Evolutionary conservation across 352 stramenopile genomes (phyloP).

Genomic region (Phytophthora pseudosyringae): DNA sequence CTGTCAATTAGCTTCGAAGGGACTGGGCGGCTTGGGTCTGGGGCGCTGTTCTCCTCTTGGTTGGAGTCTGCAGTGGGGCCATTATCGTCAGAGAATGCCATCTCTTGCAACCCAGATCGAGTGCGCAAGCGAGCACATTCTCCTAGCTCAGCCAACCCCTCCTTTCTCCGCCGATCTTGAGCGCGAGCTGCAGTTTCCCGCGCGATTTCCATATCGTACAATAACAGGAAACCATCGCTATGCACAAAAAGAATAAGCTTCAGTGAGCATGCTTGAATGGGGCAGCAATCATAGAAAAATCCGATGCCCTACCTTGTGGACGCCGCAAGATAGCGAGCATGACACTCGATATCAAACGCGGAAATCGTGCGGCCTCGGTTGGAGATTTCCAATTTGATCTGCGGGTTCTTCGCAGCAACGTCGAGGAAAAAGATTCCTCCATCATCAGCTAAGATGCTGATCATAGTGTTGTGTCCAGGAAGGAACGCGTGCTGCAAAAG

Average conservation of each 20-base stretch:
- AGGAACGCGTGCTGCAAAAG: constrained; percentile 68
- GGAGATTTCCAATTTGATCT: constrained; percentile 79
- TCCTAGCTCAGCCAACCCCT: constrained; percentile 54
- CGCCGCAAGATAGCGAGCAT: constrained; percentile 72
- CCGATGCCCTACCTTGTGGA: constrained; percentile 56
- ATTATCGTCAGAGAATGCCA: constrained; percentile 11
- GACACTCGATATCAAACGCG: constrained; percentile 72
- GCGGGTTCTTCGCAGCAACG: constrained; percentile 65
- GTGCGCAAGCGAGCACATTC: constrained; percentile 45
- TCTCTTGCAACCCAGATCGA: constrained; percentile 43
- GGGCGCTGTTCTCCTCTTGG: constrained; percentile 3
- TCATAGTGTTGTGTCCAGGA: constrained; percentile 55
- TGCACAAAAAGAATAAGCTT: background rate
- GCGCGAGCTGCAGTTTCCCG: constrained; percentile 57
- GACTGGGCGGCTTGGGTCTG: constrained; percentile 44
- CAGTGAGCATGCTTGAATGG: background rate
- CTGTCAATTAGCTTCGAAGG: constrained; percentile 75
- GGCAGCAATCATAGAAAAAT: background rate
- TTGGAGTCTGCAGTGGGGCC: constrained; percentile 12
- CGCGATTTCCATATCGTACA: constrained; percentile 86
- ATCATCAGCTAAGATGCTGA: constrained; percentile 75
- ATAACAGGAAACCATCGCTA: constrained; percentile 79
- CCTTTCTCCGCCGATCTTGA: constrained; percentile 42
- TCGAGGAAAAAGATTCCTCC: constrained; percentile 80
- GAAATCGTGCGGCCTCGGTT: constrained; percentile 58